Evolutionary conservation across 2,329 filamentous ascomycete species (phyloP), one percentile per base, ranked within the genome.

Genomic region (Epichloe festucae): DNA sequence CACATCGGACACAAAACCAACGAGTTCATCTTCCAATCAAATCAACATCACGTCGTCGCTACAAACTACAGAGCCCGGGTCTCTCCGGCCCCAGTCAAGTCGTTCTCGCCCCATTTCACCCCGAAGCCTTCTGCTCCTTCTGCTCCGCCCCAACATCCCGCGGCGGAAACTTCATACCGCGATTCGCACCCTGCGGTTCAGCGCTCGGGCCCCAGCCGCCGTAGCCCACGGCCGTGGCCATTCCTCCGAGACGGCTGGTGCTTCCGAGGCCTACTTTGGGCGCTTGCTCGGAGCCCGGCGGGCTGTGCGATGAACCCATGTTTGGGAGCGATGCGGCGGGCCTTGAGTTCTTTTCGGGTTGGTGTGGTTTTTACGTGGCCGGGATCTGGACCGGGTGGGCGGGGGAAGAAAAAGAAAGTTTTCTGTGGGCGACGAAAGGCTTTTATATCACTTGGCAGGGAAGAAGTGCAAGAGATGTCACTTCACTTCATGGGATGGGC

Each of bases 111-210:
- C 23, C 23, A 27, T 7, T 38, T 23, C n/a, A 15, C 51, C 53
- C 52, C 38, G 44, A 36, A 38, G 48, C 31, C 52, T 52, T 52
- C 15, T 47, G n/a, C 38, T 51, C 21, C 21, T 23, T 31, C 39
- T 38, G 12, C 34, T 48, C 40, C n/a, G n/a, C 12, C 31, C 39
- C 48, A 2, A 15, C 1, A 19, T 36, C 4, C 41, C n/a, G 17
- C 3, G 66, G 66, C 15, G 67, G 66, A 52, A 65, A 68, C 58
- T 69, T 70, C 62, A 69, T 60, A 10, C 65, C 65, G 36, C 62
- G 52, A 36, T 60, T 58, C 40, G 17, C 38, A 17, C 56, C 63
- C 27, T 57, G 59, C 8, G 61, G 59, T 47, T 56, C 62, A 7
- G 61, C 59, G 31, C 56, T 54, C 0, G 55, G 56, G 0, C 67